Base-by-base conservation (phyloP, 2,329 filamentous ascomycete genomes). In the Aureobasidium zeae region DNA sequence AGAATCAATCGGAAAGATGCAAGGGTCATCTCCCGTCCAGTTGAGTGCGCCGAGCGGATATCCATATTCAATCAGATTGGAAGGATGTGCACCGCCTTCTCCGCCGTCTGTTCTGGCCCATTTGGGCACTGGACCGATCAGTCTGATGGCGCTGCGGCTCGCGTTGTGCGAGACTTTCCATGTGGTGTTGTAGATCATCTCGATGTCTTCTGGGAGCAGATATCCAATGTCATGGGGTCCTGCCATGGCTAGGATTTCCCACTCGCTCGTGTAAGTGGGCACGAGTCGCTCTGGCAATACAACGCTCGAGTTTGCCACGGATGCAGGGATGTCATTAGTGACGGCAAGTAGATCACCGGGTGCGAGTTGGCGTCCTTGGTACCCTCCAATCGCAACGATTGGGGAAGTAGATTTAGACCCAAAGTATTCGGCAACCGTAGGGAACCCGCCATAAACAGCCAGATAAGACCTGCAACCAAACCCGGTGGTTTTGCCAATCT, bases 151-250 rank as follows among this genome's bases (percentile, higher is more conserved):
- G 29, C 70, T 74, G 45, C 78, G 64, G 10, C 72, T 73, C 1
- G 73, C 70, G 47, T 81, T 80, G 51, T 81, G 76, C 0, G 71
- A 74, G 2, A 81, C 65, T 36, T 73, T 74, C 72, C 74, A 79
- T n/a, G 67, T 59, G 0, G 70, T 72, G 4, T 60, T 58, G 57
- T 77, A 81, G 2, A 81, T 65, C 60, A 72, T 73, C 8, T 74
- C 67, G 37, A 76, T 68, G 44, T 73, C 73, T 39, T 74, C 68
- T 0, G 64, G 54, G 0, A 63, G 54, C 9, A 78, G 57, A 49
- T 72, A 76, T 1, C 70, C 74, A 43, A 72, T 66, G 30, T 74
- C 70, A 39, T 77, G 74, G 0, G 74, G 74, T 0, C 74, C 74
- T 5, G 68, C 65, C 69, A 77, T 73, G 10, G 67, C 66, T 34